Evolutionary conservation across 257 asterid genomes (phyloP), one percentile per base, ranked within the genome.

Genomic region (Asclepias syriaca): DNA sequence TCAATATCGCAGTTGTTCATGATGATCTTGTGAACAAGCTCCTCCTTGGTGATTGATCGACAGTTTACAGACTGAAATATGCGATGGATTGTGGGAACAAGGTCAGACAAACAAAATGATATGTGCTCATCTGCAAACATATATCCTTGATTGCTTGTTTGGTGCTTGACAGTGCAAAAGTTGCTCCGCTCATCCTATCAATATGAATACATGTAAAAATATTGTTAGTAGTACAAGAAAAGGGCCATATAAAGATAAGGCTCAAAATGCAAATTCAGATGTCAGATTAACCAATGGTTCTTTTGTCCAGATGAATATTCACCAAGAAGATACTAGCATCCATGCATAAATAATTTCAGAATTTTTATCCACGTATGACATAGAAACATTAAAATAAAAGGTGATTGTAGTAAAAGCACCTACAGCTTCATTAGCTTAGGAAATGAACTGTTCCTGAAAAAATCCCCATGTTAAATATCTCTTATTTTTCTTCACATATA

Each of bases 11-110:
- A 83, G 78, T 79, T 81, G 84, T 83, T 78, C 93, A 89, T 83
- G 46, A 86, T 79, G 73, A 91, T 88, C 87, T 93, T 93, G 77
- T 89, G 97, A 85, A 89, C 74, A 61, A 93, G 98, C 76, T 93
- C 96, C 75, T 85, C 96, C 84, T 89, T 91, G 8, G 98, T 93
- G 56, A 93, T 85, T 14, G 96, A 85, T 74, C 78, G 66, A 45
- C 85, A 81, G 75, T 86, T 84, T 66, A 77, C 85, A 58, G 92
- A 87, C 69, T 77, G 82, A 74, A 93, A 91, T 85, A 91, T 81
- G 55, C 53, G 77, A 77, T 89, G 89, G 79, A 91, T 82, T 81
- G 85, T 75, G 80, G 74, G 75, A 68, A 84, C 92, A 69, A 89
- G 85, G 57, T 80, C 85, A 22, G 96, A 81, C 79, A 86, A 72